phyloP scores from a whole-genome alignment of 2,329 filamentous ascomycete genomes.

The Pseudonectria foliicola region DNA sequence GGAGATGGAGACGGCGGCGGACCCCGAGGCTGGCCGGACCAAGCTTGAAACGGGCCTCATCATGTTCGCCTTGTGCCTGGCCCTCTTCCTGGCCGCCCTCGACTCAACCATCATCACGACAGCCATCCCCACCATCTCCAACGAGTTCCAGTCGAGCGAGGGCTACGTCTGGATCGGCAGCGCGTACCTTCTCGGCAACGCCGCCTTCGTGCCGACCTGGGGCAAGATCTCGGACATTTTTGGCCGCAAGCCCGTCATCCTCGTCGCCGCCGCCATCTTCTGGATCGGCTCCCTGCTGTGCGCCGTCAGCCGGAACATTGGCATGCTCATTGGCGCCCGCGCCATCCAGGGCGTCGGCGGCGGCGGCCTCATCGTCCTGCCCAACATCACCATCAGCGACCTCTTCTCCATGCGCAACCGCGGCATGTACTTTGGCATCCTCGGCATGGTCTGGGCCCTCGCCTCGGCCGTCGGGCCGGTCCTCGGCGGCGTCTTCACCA shows the following conservation, averaged over 20 bases:
- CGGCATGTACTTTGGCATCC: constrained; percentile 45
- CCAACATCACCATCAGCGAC: constrained; percentile 53
- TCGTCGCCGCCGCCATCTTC: constrained; percentile 45
- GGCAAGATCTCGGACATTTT: constrained; percentile 55
- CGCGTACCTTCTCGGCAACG: constrained; percentile 65
- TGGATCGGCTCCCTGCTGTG: constrained; percentile 48
- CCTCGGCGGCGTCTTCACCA: constrained; percentile 61
- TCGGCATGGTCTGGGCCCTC: constrained; percentile 56
- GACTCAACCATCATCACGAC: constrained; percentile 60
- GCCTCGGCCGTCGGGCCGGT: constrained; percentile 60
- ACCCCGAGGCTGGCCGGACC: constrained; percentile 31
- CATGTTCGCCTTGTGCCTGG: constrained; percentile 34
- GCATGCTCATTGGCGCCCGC: constrained; percentile 46
- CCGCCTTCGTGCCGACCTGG: constrained; percentile 62
- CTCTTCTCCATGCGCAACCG: constrained; percentile 45
- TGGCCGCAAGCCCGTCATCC: constrained; percentile 48
- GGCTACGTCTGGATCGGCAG: constrained; percentile 75
- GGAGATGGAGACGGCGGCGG: constrained; percentile 8
- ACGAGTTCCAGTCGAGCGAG: constrained; percentile 55
- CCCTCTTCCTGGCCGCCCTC: constrained; percentile 47
- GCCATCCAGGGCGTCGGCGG: constrained; percentile 52
- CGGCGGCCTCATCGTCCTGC: constrained; percentile 51
- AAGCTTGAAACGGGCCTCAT: constrained; percentile 32
- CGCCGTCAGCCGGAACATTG: constrained; percentile 42
- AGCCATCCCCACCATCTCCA: constrained; percentile 57